phyloP scores from a whole-genome alignment of 192 early-diverging fungal species.

The Backusella circina region DNA sequence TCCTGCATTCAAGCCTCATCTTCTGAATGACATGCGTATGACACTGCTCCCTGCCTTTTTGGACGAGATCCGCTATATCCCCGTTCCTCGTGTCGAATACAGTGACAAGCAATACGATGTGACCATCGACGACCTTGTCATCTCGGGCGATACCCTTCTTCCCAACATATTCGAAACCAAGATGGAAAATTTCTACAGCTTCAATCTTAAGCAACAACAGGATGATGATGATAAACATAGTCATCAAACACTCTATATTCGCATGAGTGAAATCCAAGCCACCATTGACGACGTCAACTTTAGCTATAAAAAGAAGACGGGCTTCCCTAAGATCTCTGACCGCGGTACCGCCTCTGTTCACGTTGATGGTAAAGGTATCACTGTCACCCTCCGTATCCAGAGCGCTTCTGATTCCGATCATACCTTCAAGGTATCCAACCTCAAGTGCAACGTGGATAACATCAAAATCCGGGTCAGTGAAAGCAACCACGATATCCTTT shows the following conservation, averaged over 20 bases:
- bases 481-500: constrained; percentile 15
- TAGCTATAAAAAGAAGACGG: constrained; percentile 38
- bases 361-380: constrained; percentile 18
- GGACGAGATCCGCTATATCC: constrained; percentile 40
- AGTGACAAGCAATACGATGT: constrained; percentile 41
- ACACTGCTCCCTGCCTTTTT: constrained; percentile 37
- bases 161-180: constrained; percentile 38
- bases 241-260: constrained; percentile 28
- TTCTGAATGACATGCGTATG: constrained; percentile 40
- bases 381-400: constrained; percentile 21
- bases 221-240: constrained; percentile 9
- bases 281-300: constrained; percentile 35
- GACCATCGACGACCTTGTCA: constrained; percentile 36
- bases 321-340: constrained; percentile 34
- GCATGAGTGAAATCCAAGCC: constrained; percentile 37
- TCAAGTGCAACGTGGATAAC: constrained; percentile 25
- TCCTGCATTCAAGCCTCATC: constrained; percentile 39
- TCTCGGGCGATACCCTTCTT: constrained; percentile 37
- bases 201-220: constrained; percentile 25
- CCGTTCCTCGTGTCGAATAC: constrained; percentile 44
- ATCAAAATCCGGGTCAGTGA: constrained; percentile 1
- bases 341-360: constrained; percentile 30
- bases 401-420: constrained; percentile 25
- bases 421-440: constrained; percentile 29
- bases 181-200: constrained; percentile 32